Percentiles rank a stretch among this genome's conserved stretches.
Evolutionary conservation across 2,329 filamentous ascomycete species (phyloP).

Genomic region (Trichoderma cornu-damae): DNA sequence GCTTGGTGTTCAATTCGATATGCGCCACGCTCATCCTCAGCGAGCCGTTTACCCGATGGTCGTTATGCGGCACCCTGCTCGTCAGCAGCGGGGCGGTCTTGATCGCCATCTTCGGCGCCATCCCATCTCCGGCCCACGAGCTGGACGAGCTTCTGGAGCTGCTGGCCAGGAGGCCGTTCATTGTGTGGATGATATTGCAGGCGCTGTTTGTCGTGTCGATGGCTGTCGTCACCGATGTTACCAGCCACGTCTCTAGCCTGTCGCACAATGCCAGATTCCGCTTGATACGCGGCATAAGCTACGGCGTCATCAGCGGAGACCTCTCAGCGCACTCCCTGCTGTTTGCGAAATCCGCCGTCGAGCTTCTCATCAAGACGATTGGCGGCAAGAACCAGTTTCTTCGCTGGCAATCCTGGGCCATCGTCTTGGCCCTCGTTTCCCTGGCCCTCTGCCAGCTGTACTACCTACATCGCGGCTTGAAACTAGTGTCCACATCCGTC

Average conservation of each 20-base stretch:
- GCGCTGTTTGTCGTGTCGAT: conserved; percentile 66
- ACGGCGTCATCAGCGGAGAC: conserved; percentile 86
- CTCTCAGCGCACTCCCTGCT: conserved; percentile 89
- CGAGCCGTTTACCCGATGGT: conserved; percentile 91
- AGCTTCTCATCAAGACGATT: conserved; percentile 80
- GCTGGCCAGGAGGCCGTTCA: conserved; percentile 67
- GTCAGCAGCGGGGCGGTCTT: conserved; percentile 84
- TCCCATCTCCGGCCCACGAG: conserved; percentile 86
- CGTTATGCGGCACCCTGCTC: conserved; percentile 81
- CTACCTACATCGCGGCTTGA: conserved; percentile 88
- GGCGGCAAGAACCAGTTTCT: conserved; percentile 91
- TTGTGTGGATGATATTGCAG: conserved; percentile 85
- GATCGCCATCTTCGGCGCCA: conserved; percentile 90
- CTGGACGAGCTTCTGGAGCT: conserved; percentile 75
- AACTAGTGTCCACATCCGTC: conserved; percentile 90
- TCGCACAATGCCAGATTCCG: conserved; percentile 63
- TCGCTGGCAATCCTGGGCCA: conserved; percentile 90
- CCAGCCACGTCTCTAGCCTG: conserved; percentile 47
- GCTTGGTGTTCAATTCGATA: conserved; percentile 96
- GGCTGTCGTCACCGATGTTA: conserved; percentile 56
- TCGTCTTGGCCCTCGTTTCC: conserved; percentile 72
- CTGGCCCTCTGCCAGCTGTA: conserved; percentile 89
- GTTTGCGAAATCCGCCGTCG: conserved; percentile 93
- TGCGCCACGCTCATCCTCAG: conserved; percentile 89
- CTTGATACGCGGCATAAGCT: conserved; percentile 75